Conservation (phyloP, 371 early-diverging fungal genomes). For the Smittium culicis region DNA sequence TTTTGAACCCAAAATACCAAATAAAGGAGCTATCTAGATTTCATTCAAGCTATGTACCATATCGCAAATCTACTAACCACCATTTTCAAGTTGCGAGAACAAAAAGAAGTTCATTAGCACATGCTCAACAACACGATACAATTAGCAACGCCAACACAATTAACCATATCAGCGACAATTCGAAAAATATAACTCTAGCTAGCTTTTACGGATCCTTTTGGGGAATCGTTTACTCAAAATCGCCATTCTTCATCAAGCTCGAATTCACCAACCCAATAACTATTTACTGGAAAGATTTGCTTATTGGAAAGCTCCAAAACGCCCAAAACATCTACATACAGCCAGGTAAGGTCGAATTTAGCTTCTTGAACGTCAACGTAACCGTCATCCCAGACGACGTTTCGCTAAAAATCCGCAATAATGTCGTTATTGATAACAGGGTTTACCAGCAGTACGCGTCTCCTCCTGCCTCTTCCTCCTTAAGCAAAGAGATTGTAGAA, state of each 20-base stretch:
- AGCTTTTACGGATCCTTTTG: slow-evolving; percentile 1
- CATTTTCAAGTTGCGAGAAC: no score
- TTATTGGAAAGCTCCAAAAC: background rate
- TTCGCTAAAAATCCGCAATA: background rate
- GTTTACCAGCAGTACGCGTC: background rate
- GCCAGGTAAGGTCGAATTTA: background rate
- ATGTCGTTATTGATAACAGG: background rate
- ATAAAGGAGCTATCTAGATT: no score
- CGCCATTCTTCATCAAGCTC: background rate
- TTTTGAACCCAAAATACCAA: no score
- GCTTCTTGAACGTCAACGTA: background rate
- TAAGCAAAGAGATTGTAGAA: no score
- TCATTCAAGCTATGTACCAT: background rate
- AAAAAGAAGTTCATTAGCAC: background rate
- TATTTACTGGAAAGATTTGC: slow-evolving; percentile 7
- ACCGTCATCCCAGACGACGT: background rate
- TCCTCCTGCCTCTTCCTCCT: background rate
- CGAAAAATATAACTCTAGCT: slow-evolving; percentile 4
- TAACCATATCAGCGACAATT: no score
- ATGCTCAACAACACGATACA: no score
- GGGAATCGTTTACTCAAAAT: background rate
- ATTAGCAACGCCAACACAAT: no score
- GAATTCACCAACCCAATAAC: background rate
- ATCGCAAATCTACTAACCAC: background rate
- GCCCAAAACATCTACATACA: background rate